Evolutionary conservation across 2,329 filamentous ascomycete species (phyloP).

Genomic region (Trichoderma cornu-damae): DNA sequence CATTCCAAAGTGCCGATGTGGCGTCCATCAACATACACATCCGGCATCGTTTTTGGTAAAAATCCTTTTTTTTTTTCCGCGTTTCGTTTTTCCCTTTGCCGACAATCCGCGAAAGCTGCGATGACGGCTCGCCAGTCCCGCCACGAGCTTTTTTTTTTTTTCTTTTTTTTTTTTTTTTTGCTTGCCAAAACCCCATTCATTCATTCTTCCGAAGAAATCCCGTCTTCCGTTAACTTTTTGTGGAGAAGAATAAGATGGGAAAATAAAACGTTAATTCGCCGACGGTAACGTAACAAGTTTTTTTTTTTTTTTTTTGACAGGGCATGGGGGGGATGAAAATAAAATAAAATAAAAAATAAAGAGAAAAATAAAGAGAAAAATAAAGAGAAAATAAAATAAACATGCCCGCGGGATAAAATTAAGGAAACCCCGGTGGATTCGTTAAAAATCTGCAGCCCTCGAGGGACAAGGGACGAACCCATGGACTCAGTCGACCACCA

Average conservation of each 20-base stretch:
- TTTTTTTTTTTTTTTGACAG: too few relatives aligned
- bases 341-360: too few relatives aligned
- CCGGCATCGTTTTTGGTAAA: background rate
- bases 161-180: too few relatives aligned
- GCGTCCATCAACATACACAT: background rate
- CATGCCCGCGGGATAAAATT: conserved; percentile 13
- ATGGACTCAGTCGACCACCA: background rate
- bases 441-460: conserved; percentile 7
- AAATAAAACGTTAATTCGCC: too few relatives aligned
- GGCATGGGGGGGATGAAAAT: too few relatives aligned
- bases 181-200: too few relatives aligned
- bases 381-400: background rate
- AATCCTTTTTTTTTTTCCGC: background rate
- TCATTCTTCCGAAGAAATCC: too few relatives aligned
- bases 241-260: background rate
- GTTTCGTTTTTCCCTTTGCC: background rate
- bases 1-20: background rate
- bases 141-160: too few relatives aligned
- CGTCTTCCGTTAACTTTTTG: too few relatives aligned
- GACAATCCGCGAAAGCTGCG: background rate
- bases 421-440: conserved; percentile 12
- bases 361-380: background rate
- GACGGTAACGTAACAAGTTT: too few relatives aligned
- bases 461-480: background rate
- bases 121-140: too few relatives aligned